Conservation (phyloP, 768 basidiomycete species). For the Hygrocybe punicea region DNA sequence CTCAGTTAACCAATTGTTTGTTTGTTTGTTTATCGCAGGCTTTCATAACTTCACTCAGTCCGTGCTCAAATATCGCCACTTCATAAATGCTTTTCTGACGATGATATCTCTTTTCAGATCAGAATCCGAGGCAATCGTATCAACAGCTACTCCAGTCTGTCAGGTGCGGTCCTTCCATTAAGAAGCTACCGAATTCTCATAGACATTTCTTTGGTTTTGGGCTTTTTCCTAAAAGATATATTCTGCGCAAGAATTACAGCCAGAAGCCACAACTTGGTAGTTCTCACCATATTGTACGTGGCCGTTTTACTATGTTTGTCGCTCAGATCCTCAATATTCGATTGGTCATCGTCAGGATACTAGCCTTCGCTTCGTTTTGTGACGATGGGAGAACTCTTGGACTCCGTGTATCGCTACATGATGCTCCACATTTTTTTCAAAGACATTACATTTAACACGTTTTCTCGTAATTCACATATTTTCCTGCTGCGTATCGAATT, state of each 20-base stretch:
- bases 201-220: not conserved
- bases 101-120: slow-evolving; percentile 24
- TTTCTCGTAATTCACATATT: too few relatives aligned
- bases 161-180: slow-evolving; percentile 39
- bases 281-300: slow-evolving; percentile 61
- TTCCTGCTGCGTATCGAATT: too few relatives aligned
- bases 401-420: too few relatives aligned
- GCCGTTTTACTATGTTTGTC: not conserved
- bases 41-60: slow-evolving; percentile 53
- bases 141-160: slow-evolving; percentile 56
- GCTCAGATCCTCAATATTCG: not conserved
- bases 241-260: slow-evolving; percentile 57
- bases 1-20: not conserved
- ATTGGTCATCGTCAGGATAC: slow-evolving; percentile 30
- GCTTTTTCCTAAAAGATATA: slow-evolving; percentile 34
- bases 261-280: slow-evolving; percentile 74
- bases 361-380: slow-evolving; percentile 29
- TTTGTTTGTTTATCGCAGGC: slow-evolving; percentile 44
- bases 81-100: not conserved
- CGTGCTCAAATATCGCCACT: slow-evolving; percentile 11
- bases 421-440: too few relatives aligned
- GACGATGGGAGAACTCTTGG: not conserved
- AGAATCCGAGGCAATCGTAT: slow-evolving; percentile 60
- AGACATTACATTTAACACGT: too few relatives aligned
- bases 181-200: not conserved